Evolutionary conservation across 2,329 filamentous ascomycete species (phyloP).

Genomic region (Trichoderma koningii): DNA sequence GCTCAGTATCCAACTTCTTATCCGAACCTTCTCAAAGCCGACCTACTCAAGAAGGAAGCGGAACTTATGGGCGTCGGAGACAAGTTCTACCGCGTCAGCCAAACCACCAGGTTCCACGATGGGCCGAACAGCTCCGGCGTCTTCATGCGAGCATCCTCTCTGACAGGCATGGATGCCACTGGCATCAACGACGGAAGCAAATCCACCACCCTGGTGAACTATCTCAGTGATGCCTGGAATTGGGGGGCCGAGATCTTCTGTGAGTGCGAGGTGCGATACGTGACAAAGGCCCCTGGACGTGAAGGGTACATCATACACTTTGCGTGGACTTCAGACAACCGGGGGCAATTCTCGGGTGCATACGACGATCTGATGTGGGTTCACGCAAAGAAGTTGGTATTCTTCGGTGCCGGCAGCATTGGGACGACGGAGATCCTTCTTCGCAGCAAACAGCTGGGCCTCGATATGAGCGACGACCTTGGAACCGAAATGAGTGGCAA

Average conservation of each 20-base stretch:
- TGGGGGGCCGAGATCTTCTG: constrained; percentile 73
- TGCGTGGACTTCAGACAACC: constrained; percentile 62
- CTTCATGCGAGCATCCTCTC: constrained; percentile 59
- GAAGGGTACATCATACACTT: constrained; percentile 60
- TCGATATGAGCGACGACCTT: constrained; percentile 39
- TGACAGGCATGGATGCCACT: constrained; percentile 64
- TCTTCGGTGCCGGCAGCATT: constrained; percentile 65
- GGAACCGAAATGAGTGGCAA: no score
- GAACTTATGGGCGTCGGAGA: constrained; percentile 51
- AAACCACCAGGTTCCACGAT: constrained; percentile 64
- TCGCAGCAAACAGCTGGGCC: constrained; percentile 59
- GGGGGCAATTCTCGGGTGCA: constrained; percentile 53
- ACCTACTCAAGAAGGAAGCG: constrained; percentile 59
- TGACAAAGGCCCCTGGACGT: constrained; percentile 58
- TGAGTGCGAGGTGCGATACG: constrained; percentile 65
- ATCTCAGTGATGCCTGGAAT: constrained; percentile 69
- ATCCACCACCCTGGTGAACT: constrained; percentile 66
- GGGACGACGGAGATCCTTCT: constrained; percentile 68
- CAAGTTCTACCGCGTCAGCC: constrained; percentile 52
- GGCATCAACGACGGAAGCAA: constrained; percentile 70
- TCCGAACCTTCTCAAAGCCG: no score
- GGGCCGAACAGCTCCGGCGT: constrained; percentile 64
- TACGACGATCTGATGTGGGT: constrained; percentile 68
- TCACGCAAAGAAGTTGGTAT: constrained; percentile 64
- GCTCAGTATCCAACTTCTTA: no score